phyloP scores from a whole-genome alignment of 2,329 filamentous ascomycete genomes.

The Penicillium sp. region DNA sequence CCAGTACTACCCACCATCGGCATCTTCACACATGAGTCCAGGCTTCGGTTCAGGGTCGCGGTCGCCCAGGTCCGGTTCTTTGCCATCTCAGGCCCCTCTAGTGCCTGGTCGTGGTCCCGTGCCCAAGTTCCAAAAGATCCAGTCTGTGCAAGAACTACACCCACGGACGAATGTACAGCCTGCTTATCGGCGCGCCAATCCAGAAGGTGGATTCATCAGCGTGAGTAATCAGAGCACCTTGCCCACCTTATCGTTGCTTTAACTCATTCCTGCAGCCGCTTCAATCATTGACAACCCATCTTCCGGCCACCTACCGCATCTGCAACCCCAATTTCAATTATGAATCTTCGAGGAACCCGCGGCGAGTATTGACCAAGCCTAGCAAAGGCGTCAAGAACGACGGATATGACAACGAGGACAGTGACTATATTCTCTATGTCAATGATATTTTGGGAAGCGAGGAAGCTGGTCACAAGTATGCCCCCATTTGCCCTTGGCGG shows the following conservation, averaged over 20 bases:
- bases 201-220: constrained; percentile 96
- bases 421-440: constrained; percentile 98
- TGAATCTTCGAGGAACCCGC: constrained; percentile 93
- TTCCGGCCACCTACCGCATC: constrained; percentile 94
- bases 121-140: constrained; percentile 81
- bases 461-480: constrained; percentile 94
- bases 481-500: constrained; percentile 8
- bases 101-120: constrained; percentile 62
- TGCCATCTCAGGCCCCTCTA: constrained; percentile 45
- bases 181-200: constrained; percentile 86
- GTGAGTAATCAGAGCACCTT: constrained; percentile 54
- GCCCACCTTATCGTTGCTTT: background rate
- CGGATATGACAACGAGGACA: constrained; percentile 98
- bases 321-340: constrained; percentile 99
- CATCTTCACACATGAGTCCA: constrained; percentile 69
- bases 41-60: constrained; percentile 55
- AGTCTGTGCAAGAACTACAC: constrained; percentile 69
- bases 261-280: constrained; percentile 64
- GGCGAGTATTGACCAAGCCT: constrained; percentile 92
- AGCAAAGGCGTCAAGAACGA: constrained; percentile 99
- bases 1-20: constrained; percentile 69
- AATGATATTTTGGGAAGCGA: constrained; percentile 98
- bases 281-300: constrained; percentile 88
- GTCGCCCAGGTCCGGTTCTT: constrained; percentile 48
- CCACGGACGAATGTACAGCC: constrained; percentile 85